phyloP scores from a whole-genome alignment of 345 rosid species.

The Salix udensis region DNA sequence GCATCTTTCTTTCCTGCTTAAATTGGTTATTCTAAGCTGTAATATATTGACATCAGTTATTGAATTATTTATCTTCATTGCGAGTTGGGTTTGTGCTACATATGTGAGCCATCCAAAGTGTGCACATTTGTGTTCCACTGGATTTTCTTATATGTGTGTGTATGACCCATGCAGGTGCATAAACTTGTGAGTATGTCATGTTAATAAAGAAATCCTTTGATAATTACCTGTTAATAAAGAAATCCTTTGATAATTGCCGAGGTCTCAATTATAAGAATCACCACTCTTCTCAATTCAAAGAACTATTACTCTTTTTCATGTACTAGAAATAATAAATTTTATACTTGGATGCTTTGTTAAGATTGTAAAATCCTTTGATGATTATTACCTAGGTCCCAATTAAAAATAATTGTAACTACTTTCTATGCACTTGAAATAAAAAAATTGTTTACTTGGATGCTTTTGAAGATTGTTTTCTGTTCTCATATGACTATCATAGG shows the following conservation, averaged over 20 bases:
- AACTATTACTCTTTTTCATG: background rate
- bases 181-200: too few species aligned
- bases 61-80: background rate
- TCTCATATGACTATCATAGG: background rate
- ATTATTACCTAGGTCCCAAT: background rate
- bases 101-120: background rate
- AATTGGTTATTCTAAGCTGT: background rate
- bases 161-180: background rate
- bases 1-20: background rate
- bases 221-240: background rate
- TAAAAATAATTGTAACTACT: background rate
- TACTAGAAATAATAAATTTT: background rate
- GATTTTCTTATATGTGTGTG: background rate
- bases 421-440: slow-evolving; percentile 1
- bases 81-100: background rate
- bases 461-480: background rate
- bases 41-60: background rate
- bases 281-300: too few species aligned
- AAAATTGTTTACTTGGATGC: background rate
- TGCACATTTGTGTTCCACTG: background rate
- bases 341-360: background rate
- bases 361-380: background rate
- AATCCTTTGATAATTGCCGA: background rate
- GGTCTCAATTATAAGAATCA: background rate
- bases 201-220: background rate